Percentiles rank a stretch among this genome's conserved stretches.
phyloP scores from a whole-genome alignment of 768 basidiomycete genomes.

The Pleurotus giganteus region DNA sequence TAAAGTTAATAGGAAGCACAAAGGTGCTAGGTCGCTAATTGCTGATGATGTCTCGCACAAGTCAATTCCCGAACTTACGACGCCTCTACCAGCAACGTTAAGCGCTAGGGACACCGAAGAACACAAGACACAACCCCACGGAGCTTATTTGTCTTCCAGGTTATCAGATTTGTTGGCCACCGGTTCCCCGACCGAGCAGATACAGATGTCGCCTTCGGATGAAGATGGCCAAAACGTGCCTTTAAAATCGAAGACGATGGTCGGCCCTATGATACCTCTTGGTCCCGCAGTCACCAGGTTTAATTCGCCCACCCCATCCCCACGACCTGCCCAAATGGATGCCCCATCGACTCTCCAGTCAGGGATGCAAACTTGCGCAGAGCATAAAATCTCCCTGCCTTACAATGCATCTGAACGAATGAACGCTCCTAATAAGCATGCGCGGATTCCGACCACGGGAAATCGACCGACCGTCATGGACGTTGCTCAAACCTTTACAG shows the following conservation, averaged over 20 bases:
- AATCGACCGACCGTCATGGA: slow-evolving; percentile 77
- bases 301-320: slow-evolving; percentile 1
- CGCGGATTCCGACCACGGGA: slow-evolving; percentile 66
- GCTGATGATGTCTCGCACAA: not conserved
- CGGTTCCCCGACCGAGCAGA: not conserved
- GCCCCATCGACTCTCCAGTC: not conserved
- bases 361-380: not conserved
- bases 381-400: slow-evolving; percentile 4
- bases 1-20: slow-evolving; percentile 61
- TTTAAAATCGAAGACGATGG: slow-evolving; percentile 23
- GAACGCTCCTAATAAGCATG: slow-evolving; percentile 38
- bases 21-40: slow-evolving; percentile 13
- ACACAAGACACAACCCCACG: not conserved
- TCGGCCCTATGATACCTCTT: slow-evolving; percentile 41
- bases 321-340: slow-evolving; percentile 4
- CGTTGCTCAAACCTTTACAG: slow-evolving; percentile 59
- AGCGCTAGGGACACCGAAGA: not conserved
- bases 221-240: not conserved
- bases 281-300: slow-evolving; percentile 26
- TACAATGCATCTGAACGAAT: slow-evolving; percentile 22
- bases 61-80: not conserved
- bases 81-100: not conserved
- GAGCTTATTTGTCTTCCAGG: not conserved
- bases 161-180: not conserved
- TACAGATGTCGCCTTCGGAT: not conserved